Evolutionary conservation across 768 basidiomycete genomes (phyloP), one percentile per base, ranked within the genome.

Genomic region (Rossbeevera mucosa): DNA sequence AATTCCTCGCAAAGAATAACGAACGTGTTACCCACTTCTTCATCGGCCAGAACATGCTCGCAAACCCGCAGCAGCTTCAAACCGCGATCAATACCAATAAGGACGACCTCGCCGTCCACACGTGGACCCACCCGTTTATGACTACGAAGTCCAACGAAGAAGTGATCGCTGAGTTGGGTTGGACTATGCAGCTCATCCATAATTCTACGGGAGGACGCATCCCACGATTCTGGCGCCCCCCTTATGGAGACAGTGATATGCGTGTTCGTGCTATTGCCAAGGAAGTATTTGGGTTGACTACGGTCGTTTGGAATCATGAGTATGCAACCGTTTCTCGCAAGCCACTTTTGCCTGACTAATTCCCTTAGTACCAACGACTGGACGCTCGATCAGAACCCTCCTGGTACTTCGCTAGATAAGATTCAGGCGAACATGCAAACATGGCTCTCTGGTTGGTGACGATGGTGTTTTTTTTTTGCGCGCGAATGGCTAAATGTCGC

Each of bases 281-380:
- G 64, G 83, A 91, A 64, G 85, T 94, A 28, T 94, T 96, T 64
- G 91, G 89, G 22, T 68, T 97, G 57, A 76, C 77, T 20, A 87
- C 89, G n/a, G 80, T 94, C 50, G 71, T 91, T 58, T 97, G 94
- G 94, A 94, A 95, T 69, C 80, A 84, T 53, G 94, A 94, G 88
- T 90, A 71, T 7, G 2, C 20, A 12, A 5, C 31, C 45, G 8
- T 42, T 11, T 28, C n/a, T 33, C 16, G 22, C 24, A 4, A 7
- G 33, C 41, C 12, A 14, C 51, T 41, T 24, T 38, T 21, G 28
- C n/a, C 22, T 50, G 24, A 52, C 47, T 31, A 30, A 21, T 16
- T 20, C 31, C 16, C 51, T 51, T 61, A 90, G 88, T 63, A 84
- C 91, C 13, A 67, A 72, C 22, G 92, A 94, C 67, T 94, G 91